Evolutionary conservation across 2,329 filamentous ascomycete genomes (phyloP), one percentile per base, ranked within the genome.

Genomic region (Aspergillus quadricinctus): DNA sequence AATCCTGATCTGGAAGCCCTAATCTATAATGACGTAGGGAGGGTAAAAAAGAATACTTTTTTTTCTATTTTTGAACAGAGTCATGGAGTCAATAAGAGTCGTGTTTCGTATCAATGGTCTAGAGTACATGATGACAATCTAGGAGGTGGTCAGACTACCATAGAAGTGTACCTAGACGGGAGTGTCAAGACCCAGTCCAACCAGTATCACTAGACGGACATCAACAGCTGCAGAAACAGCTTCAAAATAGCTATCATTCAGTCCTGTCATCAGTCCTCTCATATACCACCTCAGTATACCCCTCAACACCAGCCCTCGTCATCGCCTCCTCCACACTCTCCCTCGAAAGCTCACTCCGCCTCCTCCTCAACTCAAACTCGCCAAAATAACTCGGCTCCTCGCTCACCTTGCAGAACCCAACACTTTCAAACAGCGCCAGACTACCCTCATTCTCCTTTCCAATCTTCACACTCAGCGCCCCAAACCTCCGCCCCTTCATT

Each of bases 301-400:
- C 71, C 11, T 61, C 58, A 40, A 78, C 60, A 8, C 65, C 71
- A 63, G 64, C 73, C 55, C 25, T 64, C 45, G 60, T 57, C 56
- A 77, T 60, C 53, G 67, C 57, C 48, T 53, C 59, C 48, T 64
- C 59, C 40, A 73, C 62, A 43, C 58, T 63, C 31, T 60, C 64
- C 8, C 64, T 41, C 19, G 59, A 57, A 54, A 77, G 58, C 28
- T 71, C 67, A 2, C 14, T 37, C 31, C 31, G 31, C 48, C 56
- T 61, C 54, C 71, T 72, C 54, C 80, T 70, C 63, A 88, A 66
- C 71, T 89, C 87, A 58, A 86, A 74, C 70, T 89, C 87, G 0
- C 85, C 85, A 76, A 89, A 89, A 70, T 84, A 88, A 70, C 86
- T 88, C 27, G 81, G 75, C 53, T 74, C 73, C 25, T 76, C 77